Evolutionary conservation across 768 basidiomycete genomes (phyloP), one percentile per base, ranked within the genome.

Genomic region (Auriscalpium microsporum): DNA sequence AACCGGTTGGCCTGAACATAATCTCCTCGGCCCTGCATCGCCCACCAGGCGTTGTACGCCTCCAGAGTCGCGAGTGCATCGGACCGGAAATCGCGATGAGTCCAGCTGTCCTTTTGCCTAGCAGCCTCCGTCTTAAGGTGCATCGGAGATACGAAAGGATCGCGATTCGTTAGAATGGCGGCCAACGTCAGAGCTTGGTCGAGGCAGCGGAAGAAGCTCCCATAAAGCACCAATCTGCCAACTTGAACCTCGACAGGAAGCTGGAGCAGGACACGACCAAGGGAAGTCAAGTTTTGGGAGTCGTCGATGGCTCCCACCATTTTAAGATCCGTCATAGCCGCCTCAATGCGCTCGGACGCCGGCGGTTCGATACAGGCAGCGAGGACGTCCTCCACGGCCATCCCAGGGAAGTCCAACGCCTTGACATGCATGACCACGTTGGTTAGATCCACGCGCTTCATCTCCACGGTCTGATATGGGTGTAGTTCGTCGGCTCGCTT

Each of bases 381-480:
- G 37, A 97, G 76, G 19, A 96, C 92, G 57, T 94, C 87, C 64
- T 94, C 88, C 7, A 92, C 89, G 33, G 81, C 71, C 83, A 93
- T 83, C 45, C 81, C 83, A 7, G 90, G 89, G 67, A 96, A 87
- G 67, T 91, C 84, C 37, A 96, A 78, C 9, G 93, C 93, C 65
- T 95, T 96, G 68, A 97, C 82, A 66, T 94, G 94, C 94, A 97
- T 97, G 14, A 95, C 91, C 48, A 94, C 86, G 64, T 93, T 92
- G 63, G 83, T 89, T 62, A 95, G 68, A 68, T 94, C 92, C 11
- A 86, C 82, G 36, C 93, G 79, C 67, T 91, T 91, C 93, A 97
- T 97, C 73, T 96, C 94, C 38, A 96, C 94, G 1, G 84, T 84
- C 68, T 94, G 92, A 65, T 95, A 86, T 28, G 88, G 79, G 51